Evolutionary conservation across 805 yeast species (phyloP).

Genomic region (Yamadazyma insecticola): DNA sequence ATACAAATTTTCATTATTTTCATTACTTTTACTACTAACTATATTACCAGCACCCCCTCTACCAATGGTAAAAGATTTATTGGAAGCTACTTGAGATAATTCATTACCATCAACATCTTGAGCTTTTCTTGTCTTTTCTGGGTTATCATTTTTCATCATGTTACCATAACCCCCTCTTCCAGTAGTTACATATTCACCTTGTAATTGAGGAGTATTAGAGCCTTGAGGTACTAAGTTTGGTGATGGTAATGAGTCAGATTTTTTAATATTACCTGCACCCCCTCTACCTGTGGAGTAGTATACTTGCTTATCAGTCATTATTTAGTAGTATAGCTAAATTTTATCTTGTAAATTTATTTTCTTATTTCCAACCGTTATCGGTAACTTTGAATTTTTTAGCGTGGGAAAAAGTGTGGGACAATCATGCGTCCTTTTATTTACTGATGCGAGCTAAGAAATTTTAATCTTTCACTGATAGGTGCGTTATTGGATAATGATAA

Average conservation of each 20-base stretch:
- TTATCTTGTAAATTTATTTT: too few species aligned
- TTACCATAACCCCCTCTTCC: slow-evolving; percentile 82
- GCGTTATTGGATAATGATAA: too few species aligned
- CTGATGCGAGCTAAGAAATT: too few species aligned
- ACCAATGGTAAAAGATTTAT: slow-evolving; percentile 50
- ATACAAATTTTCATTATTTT: slow-evolving; percentile 24
- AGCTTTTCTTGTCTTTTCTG: slow-evolving; percentile 53
- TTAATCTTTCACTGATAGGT: too few species aligned
- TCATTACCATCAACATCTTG: slow-evolving; percentile 59
- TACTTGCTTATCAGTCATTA: slow-evolving; percentile 20
- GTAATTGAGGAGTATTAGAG: slow-evolving; percentile 55
- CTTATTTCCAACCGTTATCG: too few species aligned
- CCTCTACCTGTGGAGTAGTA: slow-evolving; percentile 72
- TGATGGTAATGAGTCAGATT: slow-evolving; percentile 38
- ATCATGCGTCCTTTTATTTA: too few species aligned
- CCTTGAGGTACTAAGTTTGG: slow-evolving; percentile 58
- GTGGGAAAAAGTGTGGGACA: too few species aligned
- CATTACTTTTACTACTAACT: slow-evolving; percentile 28
- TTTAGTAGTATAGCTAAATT: too few species aligned
- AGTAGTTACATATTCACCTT: slow-evolving; percentile 56
- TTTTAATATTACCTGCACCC: slow-evolving; percentile 64
- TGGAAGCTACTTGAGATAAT: slow-evolving; percentile 41
- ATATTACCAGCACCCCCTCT: slow-evolving; percentile 68
- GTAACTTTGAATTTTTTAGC: too few species aligned
- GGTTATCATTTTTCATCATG: slow-evolving; percentile 60